Percentiles rank a stretch among this genome's conserved stretches.
Evolutionary conservation across 148 eudicot species (phyloP).

Genomic region (Dysphania ambrosioides): DNA sequence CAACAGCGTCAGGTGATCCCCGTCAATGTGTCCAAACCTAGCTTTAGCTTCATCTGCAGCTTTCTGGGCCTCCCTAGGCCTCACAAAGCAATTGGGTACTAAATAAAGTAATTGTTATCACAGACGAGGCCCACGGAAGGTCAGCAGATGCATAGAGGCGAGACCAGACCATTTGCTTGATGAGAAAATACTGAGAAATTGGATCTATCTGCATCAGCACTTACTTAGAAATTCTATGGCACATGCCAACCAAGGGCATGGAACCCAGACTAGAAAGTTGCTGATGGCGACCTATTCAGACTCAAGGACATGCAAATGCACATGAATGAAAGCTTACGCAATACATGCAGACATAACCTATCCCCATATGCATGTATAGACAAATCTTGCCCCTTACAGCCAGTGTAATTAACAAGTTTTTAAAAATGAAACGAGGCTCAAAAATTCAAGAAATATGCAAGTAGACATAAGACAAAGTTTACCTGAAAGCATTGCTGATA

Average conservation of each 20-base stretch:
- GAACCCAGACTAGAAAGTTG: slow-evolving; percentile 77
- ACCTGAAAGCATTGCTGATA: slow-evolving; percentile 97
- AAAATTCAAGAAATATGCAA: background rate
- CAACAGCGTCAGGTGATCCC: slow-evolving; percentile 92
- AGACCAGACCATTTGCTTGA: slow-evolving; percentile 95
- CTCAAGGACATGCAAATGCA: slow-evolving; percentile 36
- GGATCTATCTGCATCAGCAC: slow-evolving; percentile 99
- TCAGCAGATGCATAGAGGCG: slow-evolving; percentile 99
- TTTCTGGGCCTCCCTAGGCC: slow-evolving; percentile 99
- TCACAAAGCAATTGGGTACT: slow-evolving; percentile 99
- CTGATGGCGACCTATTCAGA: slow-evolving; percentile 75
- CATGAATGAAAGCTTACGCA: too few relatives aligned
- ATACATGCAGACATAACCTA: slow-evolving; percentile 25
- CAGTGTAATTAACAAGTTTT: slow-evolving; percentile 6
- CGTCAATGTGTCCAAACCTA: slow-evolving; percentile 83
- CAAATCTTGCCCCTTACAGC: too few relatives aligned
- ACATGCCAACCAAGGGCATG: slow-evolving; percentile 79
- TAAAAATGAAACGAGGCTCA: slow-evolving; percentile 15
- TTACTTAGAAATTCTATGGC: slow-evolving; percentile 82
- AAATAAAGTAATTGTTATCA: slow-evolving; percentile 90
- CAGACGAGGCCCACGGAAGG: slow-evolving; percentile 99
- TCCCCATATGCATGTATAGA: slow-evolving; percentile 10
- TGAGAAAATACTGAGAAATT: slow-evolving; percentile 98
- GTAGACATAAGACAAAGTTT: background rate
- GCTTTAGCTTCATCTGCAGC: slow-evolving; percentile 95